Percentiles rank a stretch among this genome's conserved stretches.
Evolutionary conservation across 176 grass and related monocot species (phyloP).

Genomic region (Bonia amplexicaulis): DNA sequence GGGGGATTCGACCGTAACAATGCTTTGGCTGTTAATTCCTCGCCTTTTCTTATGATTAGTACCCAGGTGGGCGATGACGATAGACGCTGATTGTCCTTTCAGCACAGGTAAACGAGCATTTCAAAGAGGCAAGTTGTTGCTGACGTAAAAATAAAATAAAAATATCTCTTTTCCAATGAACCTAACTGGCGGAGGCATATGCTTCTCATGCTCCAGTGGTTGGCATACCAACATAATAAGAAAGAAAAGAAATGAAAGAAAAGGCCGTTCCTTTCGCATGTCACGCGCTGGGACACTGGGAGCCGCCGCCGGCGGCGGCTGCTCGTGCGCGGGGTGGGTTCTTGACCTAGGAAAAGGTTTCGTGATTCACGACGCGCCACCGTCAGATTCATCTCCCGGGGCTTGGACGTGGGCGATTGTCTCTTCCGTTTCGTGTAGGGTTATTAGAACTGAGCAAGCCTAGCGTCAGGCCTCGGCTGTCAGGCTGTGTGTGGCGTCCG

Average conservation of each 20-base stretch:
- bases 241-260: background rate
- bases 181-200: background rate
- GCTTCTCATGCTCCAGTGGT: background rate
- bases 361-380: slow-evolving; percentile 13
- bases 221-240: background rate
- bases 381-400: slow-evolving; percentile 12
- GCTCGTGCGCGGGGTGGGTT: background rate
- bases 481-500: background rate
- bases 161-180: background rate
- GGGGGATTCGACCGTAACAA: background rate
- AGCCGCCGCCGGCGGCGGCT: background rate
- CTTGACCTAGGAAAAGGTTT: slow-evolving; percentile 13
- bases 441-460: background rate
- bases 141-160: background rate
- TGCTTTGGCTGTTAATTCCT: background rate
- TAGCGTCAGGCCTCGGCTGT: background rate
- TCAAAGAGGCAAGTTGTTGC: background rate
- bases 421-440: background rate
- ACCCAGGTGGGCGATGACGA: background rate
- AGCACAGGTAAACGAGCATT: background rate
- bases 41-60: background rate
- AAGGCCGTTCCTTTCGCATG: background rate
- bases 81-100: background rate
- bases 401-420: slow-evolving; percentile 33
- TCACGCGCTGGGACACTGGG: background rate